Evolutionary conservation across 2,329 filamentous ascomycete species (phyloP).

Genomic region (Pseudogymnoascus verrucosus): DNA sequence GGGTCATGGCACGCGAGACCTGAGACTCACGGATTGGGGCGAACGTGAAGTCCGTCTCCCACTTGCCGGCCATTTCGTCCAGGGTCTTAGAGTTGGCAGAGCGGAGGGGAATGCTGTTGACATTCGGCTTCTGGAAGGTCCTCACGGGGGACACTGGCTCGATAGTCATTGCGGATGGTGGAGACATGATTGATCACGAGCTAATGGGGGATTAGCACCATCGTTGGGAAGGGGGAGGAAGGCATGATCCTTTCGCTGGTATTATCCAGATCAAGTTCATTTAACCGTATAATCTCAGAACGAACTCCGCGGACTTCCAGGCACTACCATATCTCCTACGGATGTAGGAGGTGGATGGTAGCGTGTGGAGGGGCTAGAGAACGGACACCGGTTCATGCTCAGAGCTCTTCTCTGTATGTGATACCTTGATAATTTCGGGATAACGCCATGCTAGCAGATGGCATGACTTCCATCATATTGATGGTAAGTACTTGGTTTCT

Average conservation of each 20-base stretch:
- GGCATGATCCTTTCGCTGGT: constrained; percentile 99
- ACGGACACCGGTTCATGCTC: constrained; percentile 61
- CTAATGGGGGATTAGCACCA: constrained; percentile 35
- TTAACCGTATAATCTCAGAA: constrained; percentile 83
- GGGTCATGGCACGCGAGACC: constrained; percentile 87
- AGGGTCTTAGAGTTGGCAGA: constrained; percentile 35
- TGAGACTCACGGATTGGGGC: constrained; percentile 83
- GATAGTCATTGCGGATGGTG: constrained; percentile 60
- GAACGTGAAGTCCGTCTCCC: constrained; percentile 68
- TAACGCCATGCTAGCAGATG: constrained; percentile 25
- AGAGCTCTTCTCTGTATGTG: constrained; percentile 34
- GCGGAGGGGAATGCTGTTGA: constrained; percentile 38
- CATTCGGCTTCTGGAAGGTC: constrained; percentile 38
- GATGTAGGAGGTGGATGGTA: constrained; percentile 23
- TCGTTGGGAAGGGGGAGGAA: constrained; percentile 36
- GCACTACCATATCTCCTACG: constrained; percentile 23
- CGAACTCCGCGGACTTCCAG: constrained; percentile 28
- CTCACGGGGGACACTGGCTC: constrained; percentile 27
- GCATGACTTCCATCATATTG: constrained; percentile 22
- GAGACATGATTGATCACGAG: constrained; percentile 58
- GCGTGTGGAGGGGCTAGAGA: constrained; percentile 27
- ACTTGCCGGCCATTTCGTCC: constrained; percentile 63
- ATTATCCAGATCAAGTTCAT: constrained; percentile 97
- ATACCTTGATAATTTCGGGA: constrained; percentile 30
- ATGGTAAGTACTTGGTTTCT: constrained; percentile 20